A percentile compares a stretch with the other conserved stretches of the same genome.
Conservation (phyloP, 805 yeast species). For the Pichia heedii region DNA sequence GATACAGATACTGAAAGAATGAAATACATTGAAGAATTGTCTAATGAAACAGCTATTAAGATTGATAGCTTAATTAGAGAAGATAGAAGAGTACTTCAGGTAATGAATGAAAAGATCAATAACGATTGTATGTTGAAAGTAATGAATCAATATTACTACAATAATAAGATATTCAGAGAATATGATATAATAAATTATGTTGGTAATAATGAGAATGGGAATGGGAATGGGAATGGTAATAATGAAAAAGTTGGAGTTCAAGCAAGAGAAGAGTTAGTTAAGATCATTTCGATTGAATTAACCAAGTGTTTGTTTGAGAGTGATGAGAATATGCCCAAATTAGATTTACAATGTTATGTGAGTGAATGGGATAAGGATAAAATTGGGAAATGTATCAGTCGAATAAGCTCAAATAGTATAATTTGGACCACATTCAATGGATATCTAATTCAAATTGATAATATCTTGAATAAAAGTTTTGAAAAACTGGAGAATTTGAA, state of each 20-base stretch:
- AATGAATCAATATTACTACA: background rate
- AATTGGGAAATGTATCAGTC: slow-evolving; percentile 10
- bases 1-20: too few species aligned
- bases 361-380: background rate
- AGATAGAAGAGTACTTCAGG: background rate
- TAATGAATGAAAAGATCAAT: too few species aligned
- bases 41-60: too few species aligned
- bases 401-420: slow-evolving; percentile 2
- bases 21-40: too few species aligned
- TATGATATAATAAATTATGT: too few species aligned
- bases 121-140: background rate
- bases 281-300: slow-evolving; percentile 11
- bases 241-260: background rate
- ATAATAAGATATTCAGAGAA: too few species aligned
- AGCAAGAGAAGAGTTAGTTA: background rate
- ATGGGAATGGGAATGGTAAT: background rate
- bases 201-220: too few species aligned
- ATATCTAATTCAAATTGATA: slow-evolving; percentile 10
- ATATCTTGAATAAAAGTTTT: slow-evolving; percentile 6
- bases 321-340: background rate
- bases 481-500: slow-evolving; percentile 1
- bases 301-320: slow-evolving; percentile 13
- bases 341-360: slow-evolving; percentile 1
- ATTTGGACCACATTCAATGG: slow-evolving; percentile 20
- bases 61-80: background rate